Evolutionary conservation across 768 basidiomycete genomes (phyloP), one percentile per base, ranked within the genome.

Genomic region (Austroboletus festivus): DNA sequence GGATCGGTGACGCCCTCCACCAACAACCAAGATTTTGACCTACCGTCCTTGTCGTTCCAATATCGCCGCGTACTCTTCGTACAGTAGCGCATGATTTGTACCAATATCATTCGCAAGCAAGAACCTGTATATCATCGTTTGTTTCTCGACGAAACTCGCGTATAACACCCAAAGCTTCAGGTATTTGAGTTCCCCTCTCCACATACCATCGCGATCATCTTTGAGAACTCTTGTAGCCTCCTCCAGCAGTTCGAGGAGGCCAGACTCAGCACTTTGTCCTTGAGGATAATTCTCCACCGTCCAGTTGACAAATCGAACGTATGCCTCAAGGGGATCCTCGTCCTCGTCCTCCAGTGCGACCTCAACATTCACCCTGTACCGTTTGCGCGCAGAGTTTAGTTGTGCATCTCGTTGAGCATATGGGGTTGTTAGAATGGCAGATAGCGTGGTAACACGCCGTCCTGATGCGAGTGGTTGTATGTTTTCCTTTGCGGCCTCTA

Each of bases 121-220:
- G 69, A 93, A 98, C 54, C 82, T 79, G 75, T 88, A 97, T 55
- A 98, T 86, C 65, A 93, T 79, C 15, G 82, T 81, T 35, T 93
- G 86, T 61, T 83, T 83, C 71, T 97, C 94, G 43, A 98, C 91
- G 63, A 90, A 87, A 64, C 83, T 85, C 15, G 94, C 89, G 65
- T 97, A 99, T 40, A 93, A 80, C 43, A 93, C 75, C 96, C 96
- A 99, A 15, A 98, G 73, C 62, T 93, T 92, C 47, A 98, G 77
- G 67, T 97, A 96, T 49, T 89, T 83, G 50, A 90, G 62, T 60
- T 97, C 92, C 47, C 73, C 77, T 58, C 77, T 78, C 81, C 91
- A 97, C 52, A 73, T 74, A 0, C 86, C 83, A 22, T 76, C 83
- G 44, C 85, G 75, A 57, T 90, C 73, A 57, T 86, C 83, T 57